These are phyloP conservation scores for Penicillium psychrosexuale DNA, from an alignment of 2,329 filamentous ascomycete species.

Conservation along the genomic window DNA sequence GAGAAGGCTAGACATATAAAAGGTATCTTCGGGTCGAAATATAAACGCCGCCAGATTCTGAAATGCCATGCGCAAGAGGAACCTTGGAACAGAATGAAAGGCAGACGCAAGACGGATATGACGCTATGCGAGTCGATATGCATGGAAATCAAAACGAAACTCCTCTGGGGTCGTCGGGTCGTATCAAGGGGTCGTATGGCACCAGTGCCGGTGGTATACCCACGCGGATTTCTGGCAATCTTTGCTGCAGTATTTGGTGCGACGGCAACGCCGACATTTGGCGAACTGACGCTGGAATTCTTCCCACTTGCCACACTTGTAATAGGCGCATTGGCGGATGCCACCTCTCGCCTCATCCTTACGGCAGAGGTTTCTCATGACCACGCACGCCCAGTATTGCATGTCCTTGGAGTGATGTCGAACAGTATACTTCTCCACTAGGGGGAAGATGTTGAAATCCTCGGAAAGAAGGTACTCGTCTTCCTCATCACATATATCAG, in stretches of 20 bases:
- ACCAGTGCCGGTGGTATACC: constrained; percentile 98
- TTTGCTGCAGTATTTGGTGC: constrained; percentile 99
- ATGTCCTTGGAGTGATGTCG: constrained; percentile 93
- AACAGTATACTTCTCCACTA: constrained; percentile 97
- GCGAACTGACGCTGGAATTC: constrained; percentile 95
- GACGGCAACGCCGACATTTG: constrained; percentile 91
- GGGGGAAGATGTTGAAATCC: constrained; percentile 96
- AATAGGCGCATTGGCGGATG: constrained; percentile 96
- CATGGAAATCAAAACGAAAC: constrained; percentile 31
- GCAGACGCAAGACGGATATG: constrained; percentile 28
- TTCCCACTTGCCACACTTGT: constrained; percentile 98
- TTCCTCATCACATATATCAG: constrained; percentile 55
- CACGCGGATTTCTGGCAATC: constrained; percentile 99
- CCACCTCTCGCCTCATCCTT: constrained; percentile 94
- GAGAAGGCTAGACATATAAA: constrained; percentile 28
- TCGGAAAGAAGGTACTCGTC: constrained; percentile 90
- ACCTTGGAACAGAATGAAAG: constrained; percentile 27
- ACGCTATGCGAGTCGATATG: constrained; percentile 40
- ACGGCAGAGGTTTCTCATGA: constrained; percentile 97
- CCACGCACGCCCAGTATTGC: constrained; percentile 99
- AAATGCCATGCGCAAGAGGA: constrained; percentile 37
- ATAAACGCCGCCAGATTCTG: constrained; percentile 37
- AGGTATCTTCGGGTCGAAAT: constrained; percentile 39
- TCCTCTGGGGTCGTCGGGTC: constrained; percentile 27
- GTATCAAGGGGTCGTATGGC: constrained; percentile 50